phyloP scores from a whole-genome alignment of 306 rosid species.

The Phaseolus lunatus region DNA sequence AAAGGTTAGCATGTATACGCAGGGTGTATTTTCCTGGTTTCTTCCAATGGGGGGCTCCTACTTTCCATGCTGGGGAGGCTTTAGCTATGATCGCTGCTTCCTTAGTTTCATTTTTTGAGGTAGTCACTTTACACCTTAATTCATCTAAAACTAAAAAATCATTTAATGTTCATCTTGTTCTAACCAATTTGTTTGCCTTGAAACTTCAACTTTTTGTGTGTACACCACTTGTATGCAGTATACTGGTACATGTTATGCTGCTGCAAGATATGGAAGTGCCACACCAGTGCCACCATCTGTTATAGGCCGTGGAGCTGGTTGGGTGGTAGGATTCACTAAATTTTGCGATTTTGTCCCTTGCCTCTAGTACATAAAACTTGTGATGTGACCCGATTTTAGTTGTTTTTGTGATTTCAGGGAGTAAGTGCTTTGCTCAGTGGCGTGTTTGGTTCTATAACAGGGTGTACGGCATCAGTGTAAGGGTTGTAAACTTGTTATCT shows the following conservation, averaged over 20 bases:
- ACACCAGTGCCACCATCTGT: slow-evolving; percentile 95
- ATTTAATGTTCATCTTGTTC: background rate
- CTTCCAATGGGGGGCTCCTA: slow-evolving; percentile 93
- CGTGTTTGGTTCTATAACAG: slow-evolving; percentile 73
- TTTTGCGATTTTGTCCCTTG: slow-evolving; percentile 19
- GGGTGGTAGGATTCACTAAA: slow-evolving; percentile 64
- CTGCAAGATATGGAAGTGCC: slow-evolving; percentile 85
- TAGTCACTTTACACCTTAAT: slow-evolving; percentile 22
- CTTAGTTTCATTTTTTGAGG: slow-evolving; percentile 85
- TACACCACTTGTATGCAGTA: slow-evolving; percentile 55
- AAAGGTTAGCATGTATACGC: slow-evolving; percentile 36
- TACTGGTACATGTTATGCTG: slow-evolving; percentile 76
- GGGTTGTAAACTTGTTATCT: background rate
- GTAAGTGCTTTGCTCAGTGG: slow-evolving; percentile 70
- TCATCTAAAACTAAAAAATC: background rate
- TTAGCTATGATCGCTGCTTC: slow-evolving; percentile 90
- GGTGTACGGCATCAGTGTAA: slow-evolving; percentile 81
- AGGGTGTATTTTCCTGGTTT: slow-evolving; percentile 85
- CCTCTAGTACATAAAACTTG: background rate
- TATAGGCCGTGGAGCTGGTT: slow-evolving; percentile 78
- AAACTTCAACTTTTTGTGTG: background rate
- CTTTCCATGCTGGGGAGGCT: slow-evolving; percentile 79
- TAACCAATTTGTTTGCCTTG: slow-evolving; percentile 1
- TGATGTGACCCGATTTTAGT: background rate
- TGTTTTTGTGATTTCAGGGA: slow-evolving; percentile 61